phyloP scores from a whole-genome alignment of 202 grass and related monocot species.

The Cymbopogon flexuosus region DNA sequence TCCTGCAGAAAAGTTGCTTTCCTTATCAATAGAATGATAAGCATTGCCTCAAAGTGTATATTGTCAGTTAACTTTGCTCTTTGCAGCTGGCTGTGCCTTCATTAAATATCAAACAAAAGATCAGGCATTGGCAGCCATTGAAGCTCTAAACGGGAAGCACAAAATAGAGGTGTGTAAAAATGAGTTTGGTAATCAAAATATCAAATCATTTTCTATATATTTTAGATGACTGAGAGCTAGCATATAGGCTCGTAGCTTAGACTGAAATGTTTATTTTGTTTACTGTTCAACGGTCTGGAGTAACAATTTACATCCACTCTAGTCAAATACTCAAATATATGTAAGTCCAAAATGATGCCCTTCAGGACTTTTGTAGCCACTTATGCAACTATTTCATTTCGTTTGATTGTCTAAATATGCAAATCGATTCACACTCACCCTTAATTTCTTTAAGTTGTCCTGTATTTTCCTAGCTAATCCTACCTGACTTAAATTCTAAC shows the following conservation, averaged over 20 bases:
- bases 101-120: constrained; percentile 95
- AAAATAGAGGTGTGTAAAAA: constrained; percentile 77
- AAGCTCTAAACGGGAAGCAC: constrained; percentile 83
- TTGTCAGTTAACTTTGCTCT: constrained; percentile 23
- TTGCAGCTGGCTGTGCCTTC: constrained; percentile 87
- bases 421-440: neutral
- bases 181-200: constrained; percentile 9
- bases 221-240: neutral
- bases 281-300: neutral
- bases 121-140: constrained; percentile 84
- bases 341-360: neutral
- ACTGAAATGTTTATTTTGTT: constrained; percentile 9
- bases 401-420: constrained; percentile 11
- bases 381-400: constrained; percentile 4
- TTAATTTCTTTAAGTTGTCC: neutral
- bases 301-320: neutral
- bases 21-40: constrained; percentile 16
- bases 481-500: neutral
- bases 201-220: neutral
- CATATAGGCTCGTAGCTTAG: neutral
- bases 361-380: neutral
- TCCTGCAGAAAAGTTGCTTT: constrained; percentile 17
- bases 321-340: constrained; percentile 7
- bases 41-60: constrained; percentile 12
- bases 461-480: neutral